Evolutionary conservation across 768 basidiomycete genomes (phyloP).

Genomic region (Pulveroboletus ravenelii): DNA sequence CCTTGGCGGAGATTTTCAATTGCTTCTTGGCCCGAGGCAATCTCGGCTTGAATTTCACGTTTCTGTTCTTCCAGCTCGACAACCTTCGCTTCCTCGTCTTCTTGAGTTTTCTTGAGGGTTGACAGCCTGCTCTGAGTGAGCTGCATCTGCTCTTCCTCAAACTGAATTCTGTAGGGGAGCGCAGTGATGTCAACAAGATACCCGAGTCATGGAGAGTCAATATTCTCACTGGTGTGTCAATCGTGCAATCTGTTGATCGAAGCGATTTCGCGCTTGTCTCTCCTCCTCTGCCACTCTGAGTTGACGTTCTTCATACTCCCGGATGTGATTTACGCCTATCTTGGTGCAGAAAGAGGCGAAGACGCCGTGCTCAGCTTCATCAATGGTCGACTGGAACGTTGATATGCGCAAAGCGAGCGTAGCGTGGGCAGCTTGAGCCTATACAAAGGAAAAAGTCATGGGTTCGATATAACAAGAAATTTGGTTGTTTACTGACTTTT

Average conservation of each 20-base stretch:
- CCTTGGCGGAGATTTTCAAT: conserved; percentile 58
- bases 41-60: conserved; percentile 50
- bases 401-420: conserved; percentile 52
- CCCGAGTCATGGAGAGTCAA: not conserved
- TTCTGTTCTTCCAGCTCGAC: conserved; percentile 52
- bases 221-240: conserved; percentile 73
- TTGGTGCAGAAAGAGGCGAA: conserved; percentile 75
- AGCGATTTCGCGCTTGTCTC: conserved; percentile 76
- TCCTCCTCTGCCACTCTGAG: conserved; percentile 85
- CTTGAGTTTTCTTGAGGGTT: conserved; percentile 48
- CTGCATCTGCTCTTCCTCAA: conserved; percentile 74
- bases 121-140: conserved; percentile 58
- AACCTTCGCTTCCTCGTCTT: conserved; percentile 51
- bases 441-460: not conserved
- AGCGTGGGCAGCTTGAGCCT: conserved; percentile 54
- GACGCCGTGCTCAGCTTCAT: conserved; percentile 75
- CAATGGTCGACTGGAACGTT: conserved; percentile 51
- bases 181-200: conserved; percentile 3
- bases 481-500: conserved; percentile 43
- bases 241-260: conserved; percentile 81
- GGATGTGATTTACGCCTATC: conserved; percentile 76
- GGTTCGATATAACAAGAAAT: not conserved
- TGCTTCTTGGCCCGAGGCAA: conserved; percentile 51
- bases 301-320: conserved; percentile 92
- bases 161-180: conserved; percentile 53